Conservation (phyloP, 208 protist species). For the Crithidia thermophila region DNA sequence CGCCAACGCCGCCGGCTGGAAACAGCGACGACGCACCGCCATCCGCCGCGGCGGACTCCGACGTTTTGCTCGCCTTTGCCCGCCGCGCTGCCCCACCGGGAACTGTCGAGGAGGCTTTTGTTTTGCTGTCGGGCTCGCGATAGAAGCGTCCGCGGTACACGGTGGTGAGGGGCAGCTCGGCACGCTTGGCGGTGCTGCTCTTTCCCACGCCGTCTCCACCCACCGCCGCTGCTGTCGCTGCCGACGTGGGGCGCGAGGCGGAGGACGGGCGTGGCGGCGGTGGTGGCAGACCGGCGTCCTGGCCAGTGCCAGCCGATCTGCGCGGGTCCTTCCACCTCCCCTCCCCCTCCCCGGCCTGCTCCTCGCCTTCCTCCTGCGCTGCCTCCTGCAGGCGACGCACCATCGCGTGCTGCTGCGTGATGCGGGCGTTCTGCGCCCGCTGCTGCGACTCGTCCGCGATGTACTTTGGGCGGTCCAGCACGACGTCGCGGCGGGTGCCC, state of each 20-base stretch:
- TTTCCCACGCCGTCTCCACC: too few species aligned
- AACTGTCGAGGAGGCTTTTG: not conserved
- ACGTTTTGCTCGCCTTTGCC: not conserved
- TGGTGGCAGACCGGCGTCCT: too few species aligned
- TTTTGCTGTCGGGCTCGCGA: not conserved
- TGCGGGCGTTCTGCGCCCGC: conserved; percentile 47
- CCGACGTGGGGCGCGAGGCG: too few species aligned
- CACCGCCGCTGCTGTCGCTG: too few species aligned
- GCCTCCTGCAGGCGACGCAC: conserved; percentile 38
- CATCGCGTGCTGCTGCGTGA: conserved; percentile 62
- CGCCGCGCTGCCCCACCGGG: too few species aligned
- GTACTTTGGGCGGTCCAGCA: conserved; percentile 49
- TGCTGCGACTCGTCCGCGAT: conserved; percentile 43
- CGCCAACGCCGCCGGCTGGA: too few species aligned
- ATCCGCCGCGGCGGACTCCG: not conserved
- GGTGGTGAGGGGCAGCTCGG: not conserved
- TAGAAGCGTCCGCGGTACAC: conserved; percentile 13
- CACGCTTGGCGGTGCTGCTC: not conserved
- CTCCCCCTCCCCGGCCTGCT: too few species aligned
- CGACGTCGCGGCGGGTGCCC: conserved; percentile 36
- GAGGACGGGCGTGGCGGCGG: too few species aligned
- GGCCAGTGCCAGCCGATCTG: too few species aligned
- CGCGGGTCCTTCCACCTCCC: too few species aligned
- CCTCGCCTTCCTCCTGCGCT: not conserved
- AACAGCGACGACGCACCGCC: not conserved